phyloP scores from a whole-genome alignment of 345 rosid genomes.

The Viola odorata region DNA sequence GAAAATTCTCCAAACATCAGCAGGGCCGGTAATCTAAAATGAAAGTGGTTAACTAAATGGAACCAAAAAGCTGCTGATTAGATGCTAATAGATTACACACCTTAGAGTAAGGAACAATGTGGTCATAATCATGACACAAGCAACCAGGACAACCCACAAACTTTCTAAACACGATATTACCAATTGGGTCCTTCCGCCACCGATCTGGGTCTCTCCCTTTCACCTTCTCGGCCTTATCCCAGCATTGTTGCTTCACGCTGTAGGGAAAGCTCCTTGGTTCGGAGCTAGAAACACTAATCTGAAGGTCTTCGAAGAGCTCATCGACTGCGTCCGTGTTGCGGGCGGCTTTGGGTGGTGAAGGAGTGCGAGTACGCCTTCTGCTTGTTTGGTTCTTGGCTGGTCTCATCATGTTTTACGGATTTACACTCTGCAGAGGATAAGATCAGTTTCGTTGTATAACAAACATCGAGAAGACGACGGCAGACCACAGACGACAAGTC shows the following conservation, averaged over 20 bases:
- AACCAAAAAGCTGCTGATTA: no score
- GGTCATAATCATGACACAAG: slow-evolving; percentile 95
- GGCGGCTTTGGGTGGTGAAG: slow-evolving; percentile 32
- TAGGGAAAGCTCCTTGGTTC: slow-evolving; percentile 84
- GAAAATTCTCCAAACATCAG: no score
- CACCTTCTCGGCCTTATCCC: slow-evolving; percentile 90
- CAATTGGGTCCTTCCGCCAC: slow-evolving; percentile 80
- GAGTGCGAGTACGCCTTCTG: slow-evolving; percentile 31
- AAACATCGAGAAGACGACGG: no score
- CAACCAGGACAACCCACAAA: slow-evolving; percentile 96
- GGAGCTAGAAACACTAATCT: slow-evolving; percentile 25
- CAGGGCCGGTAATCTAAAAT: no score
- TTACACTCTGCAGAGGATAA: no score
- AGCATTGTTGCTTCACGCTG: slow-evolving; percentile 89
- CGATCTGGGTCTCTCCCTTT: slow-evolving; percentile 80
- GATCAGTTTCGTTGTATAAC: no score
- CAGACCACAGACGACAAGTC: no score
- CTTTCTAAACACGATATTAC: slow-evolving; percentile 80
- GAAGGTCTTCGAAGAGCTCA: slow-evolving; percentile 36
- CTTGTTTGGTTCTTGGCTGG: slow-evolving; percentile 21
- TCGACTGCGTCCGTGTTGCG: slow-evolving; percentile 18
- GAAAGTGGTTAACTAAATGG: no score
- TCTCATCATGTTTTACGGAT: no score
- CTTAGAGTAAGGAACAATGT: slow-evolving; percentile 91
- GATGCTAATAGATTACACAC: no score